phyloP scores from a whole-genome alignment of 2,329 filamentous ascomycete species.

The Neoascochyta sp. region DNA sequence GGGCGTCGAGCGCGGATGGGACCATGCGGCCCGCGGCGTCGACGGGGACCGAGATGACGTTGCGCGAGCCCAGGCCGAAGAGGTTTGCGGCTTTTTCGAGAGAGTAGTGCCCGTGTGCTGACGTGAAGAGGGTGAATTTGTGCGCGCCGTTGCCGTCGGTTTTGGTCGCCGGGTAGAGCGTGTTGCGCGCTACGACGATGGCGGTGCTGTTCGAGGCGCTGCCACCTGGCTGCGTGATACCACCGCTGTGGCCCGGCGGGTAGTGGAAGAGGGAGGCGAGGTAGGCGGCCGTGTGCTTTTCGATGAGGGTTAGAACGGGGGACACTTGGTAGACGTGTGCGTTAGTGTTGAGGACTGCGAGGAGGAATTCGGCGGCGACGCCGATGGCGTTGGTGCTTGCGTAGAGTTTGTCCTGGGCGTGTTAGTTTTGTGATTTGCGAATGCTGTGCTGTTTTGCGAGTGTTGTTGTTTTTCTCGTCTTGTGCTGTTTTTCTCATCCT shows the following conservation, averaged over 20 bases:
- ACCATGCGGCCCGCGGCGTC: slow-evolving; percentile 71
- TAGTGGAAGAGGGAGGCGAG: slow-evolving; percentile 66
- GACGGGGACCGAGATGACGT: slow-evolving; percentile 71
- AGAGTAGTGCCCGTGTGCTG: slow-evolving; percentile 86
- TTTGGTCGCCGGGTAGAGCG: slow-evolving; percentile 76
- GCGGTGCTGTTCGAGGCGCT: slow-evolving; percentile 81
- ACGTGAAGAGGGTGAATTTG: slow-evolving; percentile 81
- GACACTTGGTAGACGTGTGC: slow-evolving; percentile 93
- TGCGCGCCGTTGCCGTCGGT: slow-evolving; percentile 60
- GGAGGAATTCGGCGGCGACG: slow-evolving; percentile 76
- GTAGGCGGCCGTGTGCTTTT: slow-evolving; percentile 72
- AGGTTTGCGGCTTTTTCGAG: slow-evolving; percentile 93
- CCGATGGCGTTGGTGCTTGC: slow-evolving; percentile 84
- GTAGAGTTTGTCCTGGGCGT: slow-evolving; percentile 72
- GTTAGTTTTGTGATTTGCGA: slow-evolving; percentile 1
- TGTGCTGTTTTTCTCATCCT: no score
- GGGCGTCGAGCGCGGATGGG: slow-evolving; percentile 59
- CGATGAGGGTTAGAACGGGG: slow-evolving; percentile 79
- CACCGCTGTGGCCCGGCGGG: slow-evolving; percentile 56
- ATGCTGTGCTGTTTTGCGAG: no score
- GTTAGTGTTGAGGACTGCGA: slow-evolving; percentile 88
- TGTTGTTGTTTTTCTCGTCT: no score
- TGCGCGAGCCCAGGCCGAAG: slow-evolving; percentile 72
- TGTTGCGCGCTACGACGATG: slow-evolving; percentile 83
- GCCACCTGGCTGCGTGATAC: slow-evolving; percentile 75